Conservation (phyloP, 2,329 filamentous ascomycete genomes). For the Akanthomyces uredinophilus region DNA sequence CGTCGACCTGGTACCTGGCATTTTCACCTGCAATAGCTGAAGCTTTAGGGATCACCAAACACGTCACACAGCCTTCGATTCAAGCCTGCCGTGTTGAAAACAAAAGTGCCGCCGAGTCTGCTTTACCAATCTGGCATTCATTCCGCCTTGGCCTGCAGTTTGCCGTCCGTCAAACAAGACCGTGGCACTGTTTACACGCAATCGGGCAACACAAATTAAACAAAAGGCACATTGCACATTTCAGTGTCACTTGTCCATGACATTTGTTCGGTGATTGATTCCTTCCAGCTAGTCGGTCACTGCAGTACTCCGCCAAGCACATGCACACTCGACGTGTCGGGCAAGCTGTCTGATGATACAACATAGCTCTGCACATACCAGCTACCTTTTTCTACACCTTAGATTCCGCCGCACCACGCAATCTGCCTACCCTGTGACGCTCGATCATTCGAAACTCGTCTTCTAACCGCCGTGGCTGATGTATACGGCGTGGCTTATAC, state of each 20-base stretch:
- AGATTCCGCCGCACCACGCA: neutral
- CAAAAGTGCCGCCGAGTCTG: neutral
- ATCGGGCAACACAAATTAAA: neutral
- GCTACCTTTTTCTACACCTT: neutral
- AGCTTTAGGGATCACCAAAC: too few species aligned
- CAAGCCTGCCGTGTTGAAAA: too few species aligned
- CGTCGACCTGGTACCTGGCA: too few species aligned
- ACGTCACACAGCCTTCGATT: too few species aligned
- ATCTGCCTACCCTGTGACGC: too few species aligned
- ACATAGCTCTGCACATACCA: too few species aligned
- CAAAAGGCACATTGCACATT: neutral
- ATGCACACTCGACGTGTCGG: neutral
- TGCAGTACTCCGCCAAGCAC: neutral
- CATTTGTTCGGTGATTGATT: neutral
- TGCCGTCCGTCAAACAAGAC: slow-evolving; percentile 4
- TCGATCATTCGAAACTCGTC: too few species aligned
- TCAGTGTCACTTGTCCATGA: neutral
- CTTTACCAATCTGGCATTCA: neutral
- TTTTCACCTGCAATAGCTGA: too few species aligned
- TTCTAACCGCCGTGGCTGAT: neutral
- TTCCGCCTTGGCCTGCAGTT: neutral
- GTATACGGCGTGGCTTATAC: neutral
- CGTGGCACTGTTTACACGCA: neutral
- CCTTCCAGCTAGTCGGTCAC: neutral
- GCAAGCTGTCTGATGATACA: neutral